Percentiles rank a stretch among this genome's conserved stretches.
These are phyloP conservation scores for Diaporthe batatas DNA, from an alignment of 2,329 filamentous ascomycete genomes.

Conservation along the genomic window DNA sequence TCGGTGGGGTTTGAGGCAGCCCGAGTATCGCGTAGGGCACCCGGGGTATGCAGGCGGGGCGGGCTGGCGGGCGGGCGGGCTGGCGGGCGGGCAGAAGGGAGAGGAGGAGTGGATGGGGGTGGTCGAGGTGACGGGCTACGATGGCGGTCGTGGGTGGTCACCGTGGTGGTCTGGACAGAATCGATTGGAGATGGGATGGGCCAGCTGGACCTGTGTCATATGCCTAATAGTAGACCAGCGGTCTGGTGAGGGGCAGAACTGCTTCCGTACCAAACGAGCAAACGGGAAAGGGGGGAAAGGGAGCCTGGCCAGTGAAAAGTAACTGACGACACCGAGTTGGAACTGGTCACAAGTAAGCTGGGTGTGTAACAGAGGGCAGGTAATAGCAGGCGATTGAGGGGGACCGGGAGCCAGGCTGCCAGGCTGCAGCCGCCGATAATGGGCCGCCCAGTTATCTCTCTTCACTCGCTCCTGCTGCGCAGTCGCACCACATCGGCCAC, in stretches of 20 bases:
- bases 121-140: constrained; percentile 7
- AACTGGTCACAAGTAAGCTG: constrained; percentile 1
- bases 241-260: constrained; percentile 28
- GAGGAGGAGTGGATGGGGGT: constrained; percentile 14
- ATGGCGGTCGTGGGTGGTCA: constrained; percentile 20
- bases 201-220: constrained; percentile 34
- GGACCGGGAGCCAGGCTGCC: constrained; percentile 33
- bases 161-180: constrained; percentile 19
- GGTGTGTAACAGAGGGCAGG: constrained; percentile 19
- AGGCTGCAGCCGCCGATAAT: constrained; percentile 27
- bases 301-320: constrained; percentile 5
- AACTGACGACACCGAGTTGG: constrained; percentile 5
- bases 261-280: background rate
- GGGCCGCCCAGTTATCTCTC: constrained; percentile 1
- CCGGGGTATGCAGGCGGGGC: background rate
- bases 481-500: background rate
- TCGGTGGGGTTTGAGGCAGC: background rate
- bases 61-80: background rate
- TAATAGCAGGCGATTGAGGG: constrained; percentile 19
- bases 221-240: constrained; percentile 11
- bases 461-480: constrained; percentile 8
- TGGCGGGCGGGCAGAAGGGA: background rate
- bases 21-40: background rate
- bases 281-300: background rate
- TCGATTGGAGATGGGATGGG: constrained; percentile 27